Percentiles rank a stretch among this genome's conserved stretches.
These are phyloP conservation scores for Phytopythium boreale DNA, from an alignment of 352 stramenopile genomes.

Conservation along the genomic window DNA sequence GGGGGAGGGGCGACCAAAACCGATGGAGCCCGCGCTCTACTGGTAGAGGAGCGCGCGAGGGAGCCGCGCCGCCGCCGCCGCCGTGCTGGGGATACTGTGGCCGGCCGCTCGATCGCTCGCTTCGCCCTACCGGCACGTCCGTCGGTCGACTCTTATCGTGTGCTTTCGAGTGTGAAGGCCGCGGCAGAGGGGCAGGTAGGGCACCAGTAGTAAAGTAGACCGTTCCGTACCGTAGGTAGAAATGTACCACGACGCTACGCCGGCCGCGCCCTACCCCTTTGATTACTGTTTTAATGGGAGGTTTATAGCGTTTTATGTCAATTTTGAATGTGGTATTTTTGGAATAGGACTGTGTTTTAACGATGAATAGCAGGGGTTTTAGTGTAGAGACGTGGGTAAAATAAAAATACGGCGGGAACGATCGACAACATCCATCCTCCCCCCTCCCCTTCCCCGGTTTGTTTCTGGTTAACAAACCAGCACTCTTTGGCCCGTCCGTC, in stretches of 20 bases:
- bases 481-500: neutral
- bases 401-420: neutral
- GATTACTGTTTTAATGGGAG: neutral
- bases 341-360: neutral
- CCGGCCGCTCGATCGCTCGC: neutral
- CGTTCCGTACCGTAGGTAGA: neutral
- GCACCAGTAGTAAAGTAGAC: neutral
- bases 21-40: neutral
- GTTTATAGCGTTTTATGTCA: neutral
- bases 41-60: neutral
- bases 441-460: neutral
- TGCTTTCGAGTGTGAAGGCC: conserved; percentile 6
- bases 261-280: neutral
- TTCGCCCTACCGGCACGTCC: neutral
- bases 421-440: conserved; percentile 1
- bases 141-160: neutral
- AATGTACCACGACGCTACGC: conserved; percentile 4
- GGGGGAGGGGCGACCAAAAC: too few relatives aligned
- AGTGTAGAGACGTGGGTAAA: neutral
- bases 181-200: conserved; percentile 2
- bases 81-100: neutral
- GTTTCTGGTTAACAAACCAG: conserved; percentile 3
- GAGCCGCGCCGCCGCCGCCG: neutral
- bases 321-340: neutral
- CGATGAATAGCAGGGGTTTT: neutral